phyloP scores from a whole-genome alignment of 805 yeast genomes.

The Candida saitoana region DNA sequence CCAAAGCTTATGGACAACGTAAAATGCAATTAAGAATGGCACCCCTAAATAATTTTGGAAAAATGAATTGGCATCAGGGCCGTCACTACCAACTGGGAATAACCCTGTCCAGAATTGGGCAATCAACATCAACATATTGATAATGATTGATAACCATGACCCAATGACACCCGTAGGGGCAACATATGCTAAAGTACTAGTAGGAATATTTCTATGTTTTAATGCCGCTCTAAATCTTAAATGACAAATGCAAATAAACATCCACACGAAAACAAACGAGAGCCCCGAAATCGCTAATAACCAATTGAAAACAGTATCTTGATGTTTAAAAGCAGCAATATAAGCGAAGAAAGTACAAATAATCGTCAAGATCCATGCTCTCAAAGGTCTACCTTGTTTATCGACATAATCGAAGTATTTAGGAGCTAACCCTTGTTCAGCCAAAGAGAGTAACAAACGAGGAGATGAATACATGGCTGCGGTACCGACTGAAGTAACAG shows the following conservation, averaged over 20 bases:
- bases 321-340: slow-evolving; percentile 38
- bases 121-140: slow-evolving; percentile 30
- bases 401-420: slow-evolving; percentile 36
- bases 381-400: slow-evolving; percentile 38
- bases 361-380: slow-evolving; percentile 31
- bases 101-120: slow-evolving; percentile 45
- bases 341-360: slow-evolving; percentile 34
- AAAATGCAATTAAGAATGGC: slow-evolving; percentile 25
- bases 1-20: slow-evolving; percentile 29
- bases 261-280: slow-evolving; percentile 42
- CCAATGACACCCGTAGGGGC: slow-evolving; percentile 41
- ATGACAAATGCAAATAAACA: slow-evolving; percentile 35
- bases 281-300: slow-evolving; percentile 23
- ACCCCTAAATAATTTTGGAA: slow-evolving; percentile 34
- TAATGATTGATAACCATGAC: slow-evolving; percentile 29
- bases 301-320: slow-evolving; percentile 39
- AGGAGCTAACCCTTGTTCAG: slow-evolving; percentile 42
- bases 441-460: slow-evolving; percentile 38
- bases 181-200: slow-evolving; percentile 27
- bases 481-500: slow-evolving; percentile 41
- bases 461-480: slow-evolving; percentile 41
- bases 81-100: slow-evolving; percentile 29
- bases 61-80: slow-evolving; percentile 22
- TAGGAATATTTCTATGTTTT: slow-evolving; percentile 23
- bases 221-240: slow-evolving; percentile 40